These are phyloP conservation scores for Clarireedia homoeocarpa DNA, from an alignment of 2,329 filamentous ascomycete genomes.

Conservation along the genomic window DNA sequence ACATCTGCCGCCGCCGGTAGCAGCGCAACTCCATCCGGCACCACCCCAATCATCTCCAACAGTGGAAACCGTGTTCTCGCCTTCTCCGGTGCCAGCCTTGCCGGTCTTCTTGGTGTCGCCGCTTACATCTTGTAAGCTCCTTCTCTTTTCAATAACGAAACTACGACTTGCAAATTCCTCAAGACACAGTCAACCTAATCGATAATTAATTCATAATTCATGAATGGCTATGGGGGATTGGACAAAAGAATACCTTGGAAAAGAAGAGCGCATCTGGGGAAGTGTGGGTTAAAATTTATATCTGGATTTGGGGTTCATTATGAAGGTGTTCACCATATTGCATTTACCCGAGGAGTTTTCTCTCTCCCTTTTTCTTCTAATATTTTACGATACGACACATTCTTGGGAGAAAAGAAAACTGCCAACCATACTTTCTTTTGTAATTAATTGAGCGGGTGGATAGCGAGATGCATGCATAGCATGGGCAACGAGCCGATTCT, in stretches of 20 bases:
- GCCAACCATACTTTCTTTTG: too few relatives aligned
- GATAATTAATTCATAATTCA: background rate
- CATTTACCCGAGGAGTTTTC: background rate
- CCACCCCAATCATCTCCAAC: slow-evolving; percentile 39
- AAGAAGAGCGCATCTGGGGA: background rate
- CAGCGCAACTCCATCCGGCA: slow-evolving; percentile 17
- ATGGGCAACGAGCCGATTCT: too few relatives aligned
- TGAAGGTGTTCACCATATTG: background rate
- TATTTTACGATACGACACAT: background rate
- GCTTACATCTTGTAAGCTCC: slow-evolving; percentile 34
- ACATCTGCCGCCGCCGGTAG: slow-evolving; percentile 19
- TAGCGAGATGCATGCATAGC: too few relatives aligned
- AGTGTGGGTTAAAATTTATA: background rate
- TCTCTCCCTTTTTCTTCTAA: background rate
- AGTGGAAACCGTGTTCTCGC: slow-evolving; percentile 49
- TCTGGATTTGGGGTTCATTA: background rate
- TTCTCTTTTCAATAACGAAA: background rate
- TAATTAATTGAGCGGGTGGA: too few relatives aligned
- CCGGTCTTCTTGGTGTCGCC: slow-evolving; percentile 51
- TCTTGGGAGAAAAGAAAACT: too few relatives aligned
- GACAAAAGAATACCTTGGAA: background rate
- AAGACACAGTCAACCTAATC: too few relatives aligned
- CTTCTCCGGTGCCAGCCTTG: slow-evolving; percentile 51
- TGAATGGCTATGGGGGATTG: background rate
- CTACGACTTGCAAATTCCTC: background rate